Base-by-base conservation (phyloP, 2,329 filamentous ascomycete species). In the Aureobasidium sp. region DNA sequence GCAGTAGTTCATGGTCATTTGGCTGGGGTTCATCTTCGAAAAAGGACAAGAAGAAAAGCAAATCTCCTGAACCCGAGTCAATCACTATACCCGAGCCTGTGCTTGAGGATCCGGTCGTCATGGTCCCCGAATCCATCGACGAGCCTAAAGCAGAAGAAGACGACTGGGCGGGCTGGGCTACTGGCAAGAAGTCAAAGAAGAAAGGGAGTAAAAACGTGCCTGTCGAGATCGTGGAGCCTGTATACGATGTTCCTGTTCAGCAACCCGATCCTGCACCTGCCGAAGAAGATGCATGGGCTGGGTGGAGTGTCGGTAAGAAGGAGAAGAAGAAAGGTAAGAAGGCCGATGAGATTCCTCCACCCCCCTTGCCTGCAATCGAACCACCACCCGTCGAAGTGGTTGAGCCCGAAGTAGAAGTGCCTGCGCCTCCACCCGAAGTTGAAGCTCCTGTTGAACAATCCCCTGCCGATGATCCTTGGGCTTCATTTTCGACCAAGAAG, bases 311-410 rank as follows among this genome's bases (percentile, higher is more conserved):
- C 32, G 75, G 77, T 11, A 83, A 83, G 68, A 83, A 83, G 64
- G 69, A 75, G 52, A 83, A 83, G 73, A 81, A 81, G 68, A 84
- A 84, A 70, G 73, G 74, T 47, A 82, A 79, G 68, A 83, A 83
- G 67, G 73, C 76, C 13, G 62, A 63, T 29, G 78, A 83, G 62
- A 73, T 82, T 48, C 75, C 75, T 63, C 75, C 77, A 39, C 73
- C 79, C 65, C 76, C 81, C 64, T 77, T 79, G 63, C 77, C 79
- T 61, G 76, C 78, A 62, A 77, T 77, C 34, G 73, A 77, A 65
- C n/a, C 71, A 27, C 54, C 72, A 34, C 57, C 60, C 27, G 49
- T 52, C 16, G 53, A 54, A n/a, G 37, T 44, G 4, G 58, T 77
- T 83, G 1, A 81, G 29, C 32, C 57, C 44, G 27, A n/a, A n/a